Conservation (phyloP, 352 stramenopile species). For the Phytophthora niederhauseri region DNA sequence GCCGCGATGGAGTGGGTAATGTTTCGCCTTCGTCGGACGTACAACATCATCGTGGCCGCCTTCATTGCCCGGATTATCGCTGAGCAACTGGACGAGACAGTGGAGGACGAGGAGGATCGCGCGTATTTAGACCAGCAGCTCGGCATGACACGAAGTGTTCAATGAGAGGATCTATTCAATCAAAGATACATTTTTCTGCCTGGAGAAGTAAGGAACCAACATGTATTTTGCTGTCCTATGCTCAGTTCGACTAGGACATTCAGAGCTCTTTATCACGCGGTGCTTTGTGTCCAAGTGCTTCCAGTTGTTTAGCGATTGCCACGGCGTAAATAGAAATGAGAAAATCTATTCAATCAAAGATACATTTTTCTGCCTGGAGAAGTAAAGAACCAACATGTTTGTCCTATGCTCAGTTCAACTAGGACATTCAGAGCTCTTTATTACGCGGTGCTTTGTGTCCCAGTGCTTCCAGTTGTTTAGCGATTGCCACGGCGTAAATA, state of each 20-base stretch:
- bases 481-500: slow-evolving; percentile 29
- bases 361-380: too few relatives aligned
- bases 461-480: slow-evolving; percentile 27
- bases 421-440: slow-evolving; percentile 4
- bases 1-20: slow-evolving; percentile 59
- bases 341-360: background rate
- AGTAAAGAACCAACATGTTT: background rate
- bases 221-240: background rate
- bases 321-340: too few relatives aligned
- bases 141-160: slow-evolving; percentile 30
- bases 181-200: background rate
- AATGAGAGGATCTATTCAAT: background rate
- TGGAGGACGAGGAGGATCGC: slow-evolving; percentile 73
- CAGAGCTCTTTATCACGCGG: too few relatives aligned
- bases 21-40: slow-evolving; percentile 56
- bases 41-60: slow-evolving; percentile 69
- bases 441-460: background rate
- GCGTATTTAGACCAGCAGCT: slow-evolving; percentile 46
- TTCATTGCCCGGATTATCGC: slow-evolving; percentile 73
- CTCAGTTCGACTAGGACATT: too few relatives aligned
- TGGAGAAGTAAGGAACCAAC: too few relatives aligned
- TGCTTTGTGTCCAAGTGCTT: too few relatives aligned
- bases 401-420: background rate
- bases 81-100: slow-evolving; percentile 73
- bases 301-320: too few relatives aligned